Base-by-base conservation (phyloP, 1,284 basidiomycete genomes). In the Irpex sp. region DNA sequence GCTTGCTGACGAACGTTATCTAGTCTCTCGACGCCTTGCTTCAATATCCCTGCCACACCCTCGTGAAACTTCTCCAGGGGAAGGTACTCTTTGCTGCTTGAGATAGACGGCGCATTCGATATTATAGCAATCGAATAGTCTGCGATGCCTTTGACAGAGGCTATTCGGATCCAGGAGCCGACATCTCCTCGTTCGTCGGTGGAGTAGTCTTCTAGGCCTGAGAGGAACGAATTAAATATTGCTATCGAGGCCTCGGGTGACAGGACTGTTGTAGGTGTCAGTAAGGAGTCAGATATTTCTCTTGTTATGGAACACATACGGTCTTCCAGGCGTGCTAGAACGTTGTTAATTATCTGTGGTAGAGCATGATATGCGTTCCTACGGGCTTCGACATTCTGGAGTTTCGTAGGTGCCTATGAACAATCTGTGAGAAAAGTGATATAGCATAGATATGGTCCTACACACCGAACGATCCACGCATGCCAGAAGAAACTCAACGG, bases 131-230 rank as follows among this genome's bases (percentile, higher is more conserved):
- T 76, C 51, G 79, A 77, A 64, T 84, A 74, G 3, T 78, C 76
- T 21, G 82, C 78, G 66, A 94, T 71, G 15, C 89, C 87, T 58
- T 82, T 81, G 65, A 94, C 80, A 71, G 87, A 88, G 49, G 87
- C 81, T n/a, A 92, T 82, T 58, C 97, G 90, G 36, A 97, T 85
- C 96, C 96, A 98, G 0, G 96, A 98, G 34, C 97, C 97, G 26
- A 99, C 93, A 72, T 99, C 97, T 4, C 97, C 97, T 63, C 97
- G 85, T 75, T 97, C 92, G 73, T 99, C 97, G 37, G 86, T 88
- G 1, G 94, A 90, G 72, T 98, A 98, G 78, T 99, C 97, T 15
- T 86, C 81, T 48, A 99, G 75, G 1, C 94, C 95, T 11, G 71
- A 72, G 19, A 90, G 75, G 55, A 92, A 72, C 21, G 82, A 79